Conservation (phyloP, 73 alveolate species). For the Paramecium primaurelia region DNA sequence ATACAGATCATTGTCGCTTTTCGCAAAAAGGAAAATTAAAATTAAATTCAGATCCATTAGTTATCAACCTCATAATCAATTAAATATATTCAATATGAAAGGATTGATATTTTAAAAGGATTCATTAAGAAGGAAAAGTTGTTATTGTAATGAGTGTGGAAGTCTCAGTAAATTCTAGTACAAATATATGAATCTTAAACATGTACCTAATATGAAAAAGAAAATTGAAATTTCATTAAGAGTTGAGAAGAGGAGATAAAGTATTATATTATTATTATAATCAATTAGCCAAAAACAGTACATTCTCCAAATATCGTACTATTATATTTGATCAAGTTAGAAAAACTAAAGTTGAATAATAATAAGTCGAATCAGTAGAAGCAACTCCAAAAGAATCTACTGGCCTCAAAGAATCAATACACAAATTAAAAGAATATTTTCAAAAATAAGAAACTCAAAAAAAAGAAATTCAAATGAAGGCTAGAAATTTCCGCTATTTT, state of each 20-base stretch:
- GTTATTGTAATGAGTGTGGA: conserved; percentile 24
- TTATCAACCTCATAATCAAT: neutral
- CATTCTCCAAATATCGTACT: neutral
- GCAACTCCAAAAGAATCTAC: neutral
- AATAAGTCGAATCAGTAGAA: neutral
- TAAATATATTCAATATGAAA: neutral
- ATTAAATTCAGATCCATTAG: neutral
- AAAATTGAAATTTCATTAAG: neutral
- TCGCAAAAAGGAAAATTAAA: neutral
- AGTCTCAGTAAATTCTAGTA: neutral
- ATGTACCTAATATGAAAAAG: neutral
- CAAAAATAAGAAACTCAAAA: neutral
- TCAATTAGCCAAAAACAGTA: conserved; percentile 7
- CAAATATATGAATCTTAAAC: conserved; percentile 1
- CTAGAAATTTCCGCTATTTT: neutral
- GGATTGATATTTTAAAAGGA: neutral
- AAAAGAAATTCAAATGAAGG: neutral
- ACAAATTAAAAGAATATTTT: neutral
- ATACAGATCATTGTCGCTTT: neutral
- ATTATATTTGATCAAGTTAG: neutral
- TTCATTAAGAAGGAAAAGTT: conserved; percentile 28
- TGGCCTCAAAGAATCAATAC: neutral
- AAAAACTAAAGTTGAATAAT: neutral
- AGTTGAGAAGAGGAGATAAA: neutral
- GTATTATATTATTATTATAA: neutral